Evolutionary conservation across 495 filamentous ascomycete species (phyloP), one percentile per base, ranked within the genome.

Genomic region (Xylaria grammica): DNA sequence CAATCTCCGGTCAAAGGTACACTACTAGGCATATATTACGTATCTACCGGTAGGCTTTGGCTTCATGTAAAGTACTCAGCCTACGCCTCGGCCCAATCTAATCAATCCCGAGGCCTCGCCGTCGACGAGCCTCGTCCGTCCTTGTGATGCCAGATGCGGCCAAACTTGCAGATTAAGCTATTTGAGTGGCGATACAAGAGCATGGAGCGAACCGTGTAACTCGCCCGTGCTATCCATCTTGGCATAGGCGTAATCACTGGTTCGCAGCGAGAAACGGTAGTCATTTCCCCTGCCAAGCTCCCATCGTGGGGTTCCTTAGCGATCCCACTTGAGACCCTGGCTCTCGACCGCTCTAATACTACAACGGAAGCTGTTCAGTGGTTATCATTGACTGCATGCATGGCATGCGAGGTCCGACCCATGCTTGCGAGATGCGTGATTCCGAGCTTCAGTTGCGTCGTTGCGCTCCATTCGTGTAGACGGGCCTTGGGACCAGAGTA

Each of bases 371-470:
- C 46, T 61, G 58, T 38, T 29, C 19, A 19, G 40, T 46, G 40
- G 29, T 48, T 22, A 46, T 48, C 40, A 59, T 48, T 34, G 44
- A 26, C 17, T 48, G 56, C 20, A 40, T 56, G 34, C 56, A 59
- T 36, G 40, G 40, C 8, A 34, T 9, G 27, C 17, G 55, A 20
- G n/a, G 10, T 7, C 42, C 42, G 40, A 17, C 46, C 9, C 56
- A n/a, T n/a, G n/a, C 42, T 48, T 6, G 56, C 56, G 29, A 48
- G 22, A 59, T 48, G 29, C 56, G 56, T 59, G 56, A 59, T 59
- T 26, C 56, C 42, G 56, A 34, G 56, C 56, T 59, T 59, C 56
- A 48, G 56, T 59, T 59, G 56, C 56, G 56, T 59, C 29, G 56
- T 59, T 30, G 29, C 19, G 27, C 26, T 20, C 27, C 34, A 9